Base-by-base conservation (phyloP, 768 basidiomycete species). In the Astraeus odoratus region DNA sequence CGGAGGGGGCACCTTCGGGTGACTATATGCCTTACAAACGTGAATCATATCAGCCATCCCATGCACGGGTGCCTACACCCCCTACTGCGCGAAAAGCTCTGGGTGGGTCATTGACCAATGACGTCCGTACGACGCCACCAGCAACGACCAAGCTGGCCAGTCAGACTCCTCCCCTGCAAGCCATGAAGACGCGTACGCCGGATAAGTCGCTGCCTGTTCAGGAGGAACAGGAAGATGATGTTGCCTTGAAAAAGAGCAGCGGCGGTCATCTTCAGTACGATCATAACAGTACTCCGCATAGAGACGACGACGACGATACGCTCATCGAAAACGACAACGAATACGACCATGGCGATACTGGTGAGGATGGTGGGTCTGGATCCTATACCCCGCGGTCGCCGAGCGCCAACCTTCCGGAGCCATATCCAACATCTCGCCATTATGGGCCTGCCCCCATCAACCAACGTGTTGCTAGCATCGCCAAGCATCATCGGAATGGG, bases 141-240 rank as follows among this genome's bases (percentile, higher is more conserved):
- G 60, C 62, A 0, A 53, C 48, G 33, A 57, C 63, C 57, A 63
- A 68, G 50, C 60, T 71, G 46, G 64, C 70, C 22, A 75, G 67
- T 34, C 76, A 78, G 51, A 78, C 80, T 0, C 75, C 80, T 0
- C 78, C 81, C 15, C 50, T 73, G 43, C 80, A 79, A 54, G 59
- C 70, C 8, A 69, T 74, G 53, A 60, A 58, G 57, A 68, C 74
- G 5, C 77, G 81, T 18, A 78, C 79, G 18, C 79, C 85, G 1
- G 84, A 86, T 59, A 72, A 83, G 26, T 84, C 84, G 13, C 69
- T 88, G 20, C 85, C 85, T 16, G 75, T 86, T 3, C 85, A 88
- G 59, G 85, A 87, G 57, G 84, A 86, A 49, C 73, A 74, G 23
- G 83, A 86, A 54, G 84, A 86, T 52, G 82, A 85, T 50, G 64